Conservation (phyloP, 1,284 basidiomycete genomes). For the Laetiporus sulphureus region DNA sequence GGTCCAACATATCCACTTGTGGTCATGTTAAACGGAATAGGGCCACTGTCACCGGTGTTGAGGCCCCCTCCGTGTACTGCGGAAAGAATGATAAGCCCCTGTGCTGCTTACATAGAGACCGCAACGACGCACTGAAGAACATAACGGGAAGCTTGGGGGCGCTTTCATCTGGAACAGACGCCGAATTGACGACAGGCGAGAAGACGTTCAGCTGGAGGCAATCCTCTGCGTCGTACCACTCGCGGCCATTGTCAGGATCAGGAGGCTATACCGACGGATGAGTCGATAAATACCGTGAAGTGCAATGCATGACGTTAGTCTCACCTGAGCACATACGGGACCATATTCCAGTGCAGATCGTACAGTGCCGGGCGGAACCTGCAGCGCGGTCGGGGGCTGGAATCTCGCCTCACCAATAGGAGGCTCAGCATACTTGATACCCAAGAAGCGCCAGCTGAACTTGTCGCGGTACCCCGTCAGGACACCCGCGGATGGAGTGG, state of each 20-base stretch:
- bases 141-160: conserved; percentile 10
- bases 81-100: too few relatives aligned
- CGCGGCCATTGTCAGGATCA: conserved; percentile 10
- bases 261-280: conserved; percentile 9
- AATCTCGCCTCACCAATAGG: conserved; percentile 6
- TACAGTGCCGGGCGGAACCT: conserved; percentile 1
- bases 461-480: conserved; percentile 12
- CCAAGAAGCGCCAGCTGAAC: conserved; percentile 10
- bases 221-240: conserved; percentile 6
- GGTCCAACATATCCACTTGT: conserved; percentile 10
- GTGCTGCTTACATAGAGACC: too few relatives aligned
- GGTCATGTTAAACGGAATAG: conserved; percentile 12
- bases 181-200: conserved; percentile 8
- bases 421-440: conserved; percentile 10
- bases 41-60: conserved; percentile 12
- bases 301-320: too few relatives aligned
- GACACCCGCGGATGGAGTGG: conserved; percentile 8
- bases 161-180: background rate
- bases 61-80: conserved; percentile 11
- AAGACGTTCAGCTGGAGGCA: conserved; percentile 10
- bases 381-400: conserved; percentile 4
- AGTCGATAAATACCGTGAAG: too few relatives aligned
- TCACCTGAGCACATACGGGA: conserved; percentile 8
- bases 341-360: conserved; percentile 10
- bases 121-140: conserved; percentile 9